Evolutionary conservation across 2,329 filamentous ascomycete genomes (phyloP).

Genomic region (Alternaria arborescens): DNA sequence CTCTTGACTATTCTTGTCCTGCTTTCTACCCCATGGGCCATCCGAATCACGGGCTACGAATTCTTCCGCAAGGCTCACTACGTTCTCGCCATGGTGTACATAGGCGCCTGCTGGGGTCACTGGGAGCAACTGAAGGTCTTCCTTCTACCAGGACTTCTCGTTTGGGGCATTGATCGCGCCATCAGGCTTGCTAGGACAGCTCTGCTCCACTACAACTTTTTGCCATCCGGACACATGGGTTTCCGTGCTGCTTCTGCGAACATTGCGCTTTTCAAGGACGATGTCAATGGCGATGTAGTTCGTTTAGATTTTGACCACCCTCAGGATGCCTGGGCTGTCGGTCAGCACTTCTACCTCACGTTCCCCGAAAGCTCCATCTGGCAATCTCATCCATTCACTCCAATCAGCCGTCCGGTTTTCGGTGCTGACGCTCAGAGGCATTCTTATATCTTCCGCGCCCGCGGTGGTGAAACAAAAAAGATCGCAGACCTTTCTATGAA

Average conservation of each 20-base stretch:
- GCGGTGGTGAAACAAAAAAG: slow-evolving; percentile 45
- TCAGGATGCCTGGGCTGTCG: slow-evolving; percentile 69
- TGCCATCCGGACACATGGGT: slow-evolving; percentile 42
- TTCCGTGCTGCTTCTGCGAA: slow-evolving; percentile 39
- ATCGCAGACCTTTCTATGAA: slow-evolving; percentile 44
- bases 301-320: slow-evolving; percentile 71
- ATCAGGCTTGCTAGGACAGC: slow-evolving; percentile 66
- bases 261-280: slow-evolving; percentile 41
- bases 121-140: slow-evolving; percentile 66
- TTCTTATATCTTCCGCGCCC: slow-evolving; percentile 49
- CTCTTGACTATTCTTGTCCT: slow-evolving; percentile 69
- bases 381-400: slow-evolving; percentile 75
- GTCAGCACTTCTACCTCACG: slow-evolving; percentile 76
- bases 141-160: slow-evolving; percentile 61
- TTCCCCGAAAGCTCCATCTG: slow-evolving; percentile 73
- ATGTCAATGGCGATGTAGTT: slow-evolving; percentile 62
- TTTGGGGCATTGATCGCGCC: slow-evolving; percentile 72
- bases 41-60: slow-evolving; percentile 75
- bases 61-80: slow-evolving; percentile 80
- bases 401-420: slow-evolving; percentile 36
- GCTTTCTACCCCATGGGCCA: slow-evolving; percentile 67
- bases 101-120: slow-evolving; percentile 79
- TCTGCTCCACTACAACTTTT: slow-evolving; percentile 64
- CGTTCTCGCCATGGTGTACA: slow-evolving; percentile 75
- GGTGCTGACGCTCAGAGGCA: slow-evolving; percentile 38